Evolutionary conservation across 208 protist species (phyloP), one percentile per base, ranked within the genome.

Genomic region (Tritrichomonas musculus): DNA sequence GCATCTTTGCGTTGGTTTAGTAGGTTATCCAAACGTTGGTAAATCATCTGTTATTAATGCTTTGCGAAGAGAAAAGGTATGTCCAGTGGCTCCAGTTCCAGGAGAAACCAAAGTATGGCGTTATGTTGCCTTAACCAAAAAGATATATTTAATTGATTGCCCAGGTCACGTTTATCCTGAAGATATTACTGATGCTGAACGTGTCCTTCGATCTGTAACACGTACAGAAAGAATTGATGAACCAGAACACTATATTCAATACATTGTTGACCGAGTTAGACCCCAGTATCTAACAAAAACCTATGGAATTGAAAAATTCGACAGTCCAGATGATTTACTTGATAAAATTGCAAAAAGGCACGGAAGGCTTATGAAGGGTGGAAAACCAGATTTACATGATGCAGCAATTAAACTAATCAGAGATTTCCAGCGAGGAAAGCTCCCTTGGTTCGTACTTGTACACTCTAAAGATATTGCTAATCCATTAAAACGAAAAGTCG

Each of bases 61-160:
- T 1, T 96, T 99, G 0, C 96, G 92, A 36, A 92, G 94, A 73
- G 95, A 96, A 69, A 93, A 97, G 57, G 98, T 99, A 50, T 99
- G 98, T 96, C 99, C 98, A 93, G 98, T 99, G 39, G 99, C 99
- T 0, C 99, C 99, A 13, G 98, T 99, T 94, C 98, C 99, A 17
- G 99, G 99, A 55, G 98, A 99, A 95, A 99, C 99, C n/a, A 99
- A 99, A 94, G 96, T 96, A 44, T 99, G 99, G 99, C 98, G 99
- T 96, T 99, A 99, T 95, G 98, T 99, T 53, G 98, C 98, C 2
- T 96, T 99, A 25, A 99, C 98, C 69, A 96, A 97, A 69, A 96
- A 95, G 80, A 99, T 99, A 92, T 99, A 98, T 94, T 95, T 99
- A 9, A 99, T 99, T 94, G 99, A 99, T 96, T 99, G 98, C 95